Evolutionary conservation across 495 filamentous ascomycete genomes (phyloP).

Genomic region (Penicillium pulvis): DNA sequence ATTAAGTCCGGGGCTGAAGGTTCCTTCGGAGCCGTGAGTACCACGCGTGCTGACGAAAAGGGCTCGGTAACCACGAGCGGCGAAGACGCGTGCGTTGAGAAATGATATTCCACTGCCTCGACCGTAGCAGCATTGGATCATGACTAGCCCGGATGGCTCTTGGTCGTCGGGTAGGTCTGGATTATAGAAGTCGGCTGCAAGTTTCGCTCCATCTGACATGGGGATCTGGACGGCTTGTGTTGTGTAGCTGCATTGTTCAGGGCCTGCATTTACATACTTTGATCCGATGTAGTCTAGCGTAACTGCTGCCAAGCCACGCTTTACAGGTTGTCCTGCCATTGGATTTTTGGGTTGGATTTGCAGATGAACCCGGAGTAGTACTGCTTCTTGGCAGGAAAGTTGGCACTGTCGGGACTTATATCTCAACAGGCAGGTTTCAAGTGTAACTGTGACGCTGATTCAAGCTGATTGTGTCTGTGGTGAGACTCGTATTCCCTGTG

Average conservation of each 20-base stretch:
- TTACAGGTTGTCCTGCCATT: slow-evolving; percentile 15
- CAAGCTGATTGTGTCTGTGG: neutral
- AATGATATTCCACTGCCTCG: slow-evolving; percentile 20
- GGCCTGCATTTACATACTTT: slow-evolving; percentile 10
- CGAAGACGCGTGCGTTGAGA: slow-evolving; percentile 25
- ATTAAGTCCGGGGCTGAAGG: slow-evolving; percentile 17
- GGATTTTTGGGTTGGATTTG: neutral
- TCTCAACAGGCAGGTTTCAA: neutral
- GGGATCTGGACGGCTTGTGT: slow-evolving; percentile 25
- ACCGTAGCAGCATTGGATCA: slow-evolving; percentile 31
- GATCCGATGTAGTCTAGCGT: slow-evolving; percentile 18
- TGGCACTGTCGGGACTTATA: neutral
- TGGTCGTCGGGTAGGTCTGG: slow-evolving; percentile 17
- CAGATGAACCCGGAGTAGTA: neutral
- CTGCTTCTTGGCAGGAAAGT: neutral
- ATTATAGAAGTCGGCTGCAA: slow-evolving; percentile 35
- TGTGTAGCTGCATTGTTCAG: slow-evolving; percentile 29
- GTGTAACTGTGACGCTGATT: neutral
- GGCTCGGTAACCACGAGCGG: slow-evolving; percentile 35
- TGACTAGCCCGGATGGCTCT: slow-evolving; percentile 21
- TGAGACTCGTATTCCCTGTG: too few relatives aligned
- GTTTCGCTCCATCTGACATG: slow-evolving; percentile 27
- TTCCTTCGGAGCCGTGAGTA: slow-evolving; percentile 28
- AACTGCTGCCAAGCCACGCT: slow-evolving; percentile 15
- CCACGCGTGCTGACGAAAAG: slow-evolving; percentile 34